Base-by-base conservation (phyloP, 2,329 filamentous ascomycete species). In the Xylogone sp. region DNA sequence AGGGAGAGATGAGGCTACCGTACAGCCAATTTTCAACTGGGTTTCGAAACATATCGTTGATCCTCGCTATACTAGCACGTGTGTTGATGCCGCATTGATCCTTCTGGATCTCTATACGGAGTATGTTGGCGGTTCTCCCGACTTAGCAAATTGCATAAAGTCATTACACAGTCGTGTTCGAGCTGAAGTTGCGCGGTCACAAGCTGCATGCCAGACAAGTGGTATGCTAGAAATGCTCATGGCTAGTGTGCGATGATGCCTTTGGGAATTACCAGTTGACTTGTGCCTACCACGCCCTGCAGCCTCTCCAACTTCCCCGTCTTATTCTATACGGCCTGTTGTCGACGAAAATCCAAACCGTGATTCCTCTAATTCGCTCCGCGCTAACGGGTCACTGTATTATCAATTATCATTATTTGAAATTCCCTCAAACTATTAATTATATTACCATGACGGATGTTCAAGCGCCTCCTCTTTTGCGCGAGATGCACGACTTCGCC, bases 151-250 rank as follows among this genome's bases (percentile, higher is more conserved):
- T 46, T 77, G 85, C 46, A 84, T 97, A 62, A 78, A 82, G 60
- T 76, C 76, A 46, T 74, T 97, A 56, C 83, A 87, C 65, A 74
- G 78, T 44, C 77, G 85, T 39, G 93, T 97, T 19, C 79, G 82
- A 56, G 74, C 81, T 42, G 89, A 94, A 68, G 87, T 92, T 10
- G 90, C 95, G 69, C 84, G 87, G 63, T 89, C 90, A 20, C 88
- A 96, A 70, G 79, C 88, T 64, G 92, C 93, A 2, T 86, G 83
- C 60, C 84, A 88, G 71, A 92, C 90, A 10, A 81, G 81, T 59
- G 94, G 93, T 2, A 97, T 97, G 92, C 71, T 97, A 57, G 89
- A 93, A 61, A 87, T 88, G 74, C 70, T 88, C 57, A 82, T 87
- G 62, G 75, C 79, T 48, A 77, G 74, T 8, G 63, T 65, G 46